Conservation (phyloP, 2,329 filamentous ascomycete species). For the Malbranchea zuffiana region DNA sequence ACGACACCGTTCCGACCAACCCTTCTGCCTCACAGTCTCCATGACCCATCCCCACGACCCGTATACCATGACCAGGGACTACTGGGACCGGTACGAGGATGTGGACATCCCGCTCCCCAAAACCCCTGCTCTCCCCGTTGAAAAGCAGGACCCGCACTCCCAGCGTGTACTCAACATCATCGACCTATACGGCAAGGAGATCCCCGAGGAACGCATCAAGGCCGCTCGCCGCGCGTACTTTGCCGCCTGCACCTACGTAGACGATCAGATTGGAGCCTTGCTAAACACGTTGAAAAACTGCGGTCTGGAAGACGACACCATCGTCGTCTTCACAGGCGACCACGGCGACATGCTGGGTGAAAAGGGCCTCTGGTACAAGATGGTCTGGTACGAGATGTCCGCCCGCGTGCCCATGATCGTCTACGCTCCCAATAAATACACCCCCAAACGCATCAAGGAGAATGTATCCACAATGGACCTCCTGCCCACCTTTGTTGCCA, state of each 20-base stretch:
- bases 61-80: slow-evolving; percentile 86
- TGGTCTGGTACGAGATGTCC: slow-evolving; percentile 90
- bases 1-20: slow-evolving; percentile 63
- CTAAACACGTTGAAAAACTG: slow-evolving; percentile 68
- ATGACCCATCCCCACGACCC: slow-evolving; percentile 92
- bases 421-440: slow-evolving; percentile 65
- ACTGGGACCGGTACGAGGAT: slow-evolving; percentile 83
- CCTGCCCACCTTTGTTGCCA: slow-evolving; percentile 74
- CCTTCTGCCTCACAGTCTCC: slow-evolving; percentile 83
- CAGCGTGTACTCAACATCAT: slow-evolving; percentile 76
- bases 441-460: slow-evolving; percentile 62
- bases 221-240: slow-evolving; percentile 82
- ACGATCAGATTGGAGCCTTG: slow-evolving; percentile 80
- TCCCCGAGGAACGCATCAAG: slow-evolving; percentile 77
- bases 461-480: slow-evolving; percentile 89
- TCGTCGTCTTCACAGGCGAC: slow-evolving; percentile 84
- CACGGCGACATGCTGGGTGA: slow-evolving; percentile 96
- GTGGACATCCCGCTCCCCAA: slow-evolving; percentile 78
- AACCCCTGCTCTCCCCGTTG: slow-evolving; percentile 59
- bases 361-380: slow-evolving; percentile 88
- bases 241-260: slow-evolving; percentile 84
- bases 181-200: slow-evolving; percentile 73
- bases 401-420: slow-evolving; percentile 81
- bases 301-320: slow-evolving; percentile 70
- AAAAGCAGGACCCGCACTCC: slow-evolving; percentile 77